Base-by-base conservation (phyloP, 2,329 filamentous ascomycete species). In the Trichoderma sp. region DNA sequence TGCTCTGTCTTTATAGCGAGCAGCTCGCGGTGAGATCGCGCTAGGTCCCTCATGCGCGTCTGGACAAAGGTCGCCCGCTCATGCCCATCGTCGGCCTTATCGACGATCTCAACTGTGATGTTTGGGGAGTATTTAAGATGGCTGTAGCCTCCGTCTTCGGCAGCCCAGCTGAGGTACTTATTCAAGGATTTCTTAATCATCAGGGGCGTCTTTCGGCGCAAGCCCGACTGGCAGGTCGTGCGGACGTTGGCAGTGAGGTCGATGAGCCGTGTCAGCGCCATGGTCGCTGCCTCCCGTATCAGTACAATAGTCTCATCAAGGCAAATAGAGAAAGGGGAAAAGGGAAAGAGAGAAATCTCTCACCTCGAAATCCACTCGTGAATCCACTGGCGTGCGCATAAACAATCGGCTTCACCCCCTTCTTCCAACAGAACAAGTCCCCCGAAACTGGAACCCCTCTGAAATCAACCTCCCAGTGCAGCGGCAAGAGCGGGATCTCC, bases 381-480 rank as follows among this genome's bases (percentile, higher is more conserved):
- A 19, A 10, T 45, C 42, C 75, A 15, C 76, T 78, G 10, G 57
- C 69, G 39, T 78, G 76, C 0, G 80, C 78, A 67, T 79, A 81
- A 29, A 83, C 76, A 12, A 81, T 71, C 2, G 80, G 76, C n/a
- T 73, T 72, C 6, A 71, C 71, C 4, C 76, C 72, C 7, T 75
- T 71, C 2, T 72, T 74, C 12, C 75, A 75, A 4, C 76, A 69
- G 59, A 82, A 83, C 13, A 80, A 71, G 7, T 72, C 70, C 15
- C 78, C 78, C 1, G 76, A 75, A 29, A 82, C 76, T 12, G 80
- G 80, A 1, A 83, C 75, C 1, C 75, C 78, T 8, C 78, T 71
- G n/a, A 82, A 76, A 61, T 82, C 80, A 15, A 80, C 71, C 15
- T 75, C 73, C 81, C 81, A 83, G 34, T 80, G 77, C 5, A 73